phyloP scores from a whole-genome alignment of 306 rosid species.

The Castanospermum australe region DNA sequence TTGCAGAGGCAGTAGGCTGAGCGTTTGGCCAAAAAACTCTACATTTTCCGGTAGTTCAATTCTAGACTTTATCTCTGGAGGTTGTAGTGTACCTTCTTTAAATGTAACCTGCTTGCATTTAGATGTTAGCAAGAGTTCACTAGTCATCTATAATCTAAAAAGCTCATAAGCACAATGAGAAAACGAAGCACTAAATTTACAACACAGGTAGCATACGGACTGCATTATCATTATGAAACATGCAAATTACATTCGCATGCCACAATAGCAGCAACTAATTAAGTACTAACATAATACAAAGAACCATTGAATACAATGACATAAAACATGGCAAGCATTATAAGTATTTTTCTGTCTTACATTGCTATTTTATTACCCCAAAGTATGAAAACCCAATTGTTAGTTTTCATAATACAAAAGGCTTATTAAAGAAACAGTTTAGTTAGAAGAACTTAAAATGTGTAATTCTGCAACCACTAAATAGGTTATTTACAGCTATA shows the following conservation, averaged over 20 bases:
- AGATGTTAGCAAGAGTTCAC: slow-evolving; percentile 15
- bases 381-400: background rate
- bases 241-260: slow-evolving; percentile 2
- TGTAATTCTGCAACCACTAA: background rate
- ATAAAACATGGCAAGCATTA: background rate
- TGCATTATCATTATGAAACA: background rate
- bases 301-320: background rate
- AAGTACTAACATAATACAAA: background rate
- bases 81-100: slow-evolving; percentile 80
- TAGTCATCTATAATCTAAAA: background rate
- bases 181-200: slow-evolving; percentile 20
- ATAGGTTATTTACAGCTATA: background rate
- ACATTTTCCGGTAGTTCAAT: slow-evolving; percentile 71
- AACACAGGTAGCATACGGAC: background rate
- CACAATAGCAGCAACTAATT: background rate
- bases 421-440: background rate
- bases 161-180: background rate
- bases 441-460: background rate
- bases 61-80: slow-evolving; percentile 83
- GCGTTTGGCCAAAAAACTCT: slow-evolving; percentile 72
- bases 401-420: background rate
- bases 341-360: background rate
- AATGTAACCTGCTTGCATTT: slow-evolving; percentile 66
- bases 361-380: background rate
- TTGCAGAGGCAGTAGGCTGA: slow-evolving; percentile 66